These are phyloP conservation scores for Cardamine resedifolia DNA, from an alignment of 345 rosid genomes.

Conservation along the genomic window DNA sequence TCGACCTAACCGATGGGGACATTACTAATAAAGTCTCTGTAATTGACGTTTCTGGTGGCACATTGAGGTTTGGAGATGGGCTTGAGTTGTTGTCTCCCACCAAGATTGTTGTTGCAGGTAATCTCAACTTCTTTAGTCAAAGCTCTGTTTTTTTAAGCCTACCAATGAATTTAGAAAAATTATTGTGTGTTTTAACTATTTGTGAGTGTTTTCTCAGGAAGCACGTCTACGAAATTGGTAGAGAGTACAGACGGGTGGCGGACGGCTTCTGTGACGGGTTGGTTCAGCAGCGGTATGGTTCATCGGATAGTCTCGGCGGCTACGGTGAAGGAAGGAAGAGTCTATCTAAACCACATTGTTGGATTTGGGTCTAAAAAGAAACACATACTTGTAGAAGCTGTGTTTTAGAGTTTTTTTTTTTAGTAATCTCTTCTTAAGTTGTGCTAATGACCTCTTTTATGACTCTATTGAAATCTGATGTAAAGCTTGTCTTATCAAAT, in stretches of 20 bases:
- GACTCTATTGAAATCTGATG: slow-evolving; percentile 7
- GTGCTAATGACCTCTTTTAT: slow-evolving; percentile 4
- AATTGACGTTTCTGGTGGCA: slow-evolving; percentile 54
- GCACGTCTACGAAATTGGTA: slow-evolving; percentile 62
- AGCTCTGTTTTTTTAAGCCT: neutral
- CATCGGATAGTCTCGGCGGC: slow-evolving; percentile 82
- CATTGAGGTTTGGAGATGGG: slow-evolving; percentile 72
- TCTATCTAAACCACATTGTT: slow-evolving; percentile 68
- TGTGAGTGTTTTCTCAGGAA: slow-evolving; percentile 42
- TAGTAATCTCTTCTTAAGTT: neutral
- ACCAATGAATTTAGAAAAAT: neutral
- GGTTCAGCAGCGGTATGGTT: slow-evolving; percentile 59
- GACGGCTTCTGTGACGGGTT: slow-evolving; percentile 62
- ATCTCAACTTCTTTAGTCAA: neutral
- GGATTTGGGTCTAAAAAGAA: slow-evolving; percentile 81
- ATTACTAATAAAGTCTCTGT: slow-evolving; percentile 39
- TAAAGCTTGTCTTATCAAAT: slow-evolving; percentile 20
- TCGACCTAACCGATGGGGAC: slow-evolving; percentile 48
- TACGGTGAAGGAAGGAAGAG: slow-evolving; percentile 77
- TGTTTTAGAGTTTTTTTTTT: slow-evolving; percentile 41
- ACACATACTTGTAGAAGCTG: slow-evolving; percentile 82
- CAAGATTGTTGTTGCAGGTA: slow-evolving; percentile 75
- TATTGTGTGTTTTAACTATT: neutral
- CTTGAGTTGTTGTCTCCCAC: slow-evolving; percentile 64
- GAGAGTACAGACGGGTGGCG: slow-evolving; percentile 87